Evolutionary conservation across 1,139 yeast species (phyloP).

Genomic region (Suhomyces terraborum): DNA sequence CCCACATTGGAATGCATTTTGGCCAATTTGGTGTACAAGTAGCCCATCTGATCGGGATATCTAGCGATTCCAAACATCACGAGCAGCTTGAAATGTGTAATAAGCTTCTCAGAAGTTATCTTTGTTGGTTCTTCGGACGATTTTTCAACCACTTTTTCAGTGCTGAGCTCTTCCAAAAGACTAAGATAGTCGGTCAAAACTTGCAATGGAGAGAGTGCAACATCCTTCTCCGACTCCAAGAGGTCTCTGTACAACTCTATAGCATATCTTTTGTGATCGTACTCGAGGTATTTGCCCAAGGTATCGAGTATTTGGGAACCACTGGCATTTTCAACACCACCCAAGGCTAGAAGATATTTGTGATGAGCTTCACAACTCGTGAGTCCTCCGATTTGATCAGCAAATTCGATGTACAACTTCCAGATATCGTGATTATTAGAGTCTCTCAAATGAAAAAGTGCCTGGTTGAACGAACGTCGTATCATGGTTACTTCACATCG

Average conservation of each 20-base stretch:
- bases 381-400: slow-evolving; percentile 45
- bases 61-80: slow-evolving; percentile 40
- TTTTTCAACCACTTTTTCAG: no score
- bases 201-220: slow-evolving; percentile 12
- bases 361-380: slow-evolving; percentile 46
- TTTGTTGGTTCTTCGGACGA: no score
- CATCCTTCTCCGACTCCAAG: slow-evolving; percentile 1
- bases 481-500: slow-evolving; percentile 42
- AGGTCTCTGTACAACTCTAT: slow-evolving; percentile 1
- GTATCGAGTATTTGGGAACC: slow-evolving; percentile 18
- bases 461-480: slow-evolving; percentile 52
- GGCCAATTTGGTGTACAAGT: slow-evolving; percentile 53
- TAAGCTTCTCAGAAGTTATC: slow-evolving; percentile 7
- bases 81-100: slow-evolving; percentile 32
- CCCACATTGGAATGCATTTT: slow-evolving; percentile 40
- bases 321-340: slow-evolving; percentile 5
- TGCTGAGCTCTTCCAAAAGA: slow-evolving; percentile 2
- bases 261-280: slow-evolving; percentile 22
- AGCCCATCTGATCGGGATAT: slow-evolving; percentile 65
- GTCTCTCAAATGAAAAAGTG: slow-evolving; percentile 54
- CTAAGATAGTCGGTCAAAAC: slow-evolving; percentile 13
- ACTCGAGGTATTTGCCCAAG: slow-evolving; percentile 27
- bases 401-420: slow-evolving; percentile 58
- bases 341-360: slow-evolving; percentile 41
- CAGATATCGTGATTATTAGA: slow-evolving; percentile 63